Base-by-base conservation (phyloP, 2,329 filamentous ascomycete genomes). In the Colletotrichum tofieldiae region DNA sequence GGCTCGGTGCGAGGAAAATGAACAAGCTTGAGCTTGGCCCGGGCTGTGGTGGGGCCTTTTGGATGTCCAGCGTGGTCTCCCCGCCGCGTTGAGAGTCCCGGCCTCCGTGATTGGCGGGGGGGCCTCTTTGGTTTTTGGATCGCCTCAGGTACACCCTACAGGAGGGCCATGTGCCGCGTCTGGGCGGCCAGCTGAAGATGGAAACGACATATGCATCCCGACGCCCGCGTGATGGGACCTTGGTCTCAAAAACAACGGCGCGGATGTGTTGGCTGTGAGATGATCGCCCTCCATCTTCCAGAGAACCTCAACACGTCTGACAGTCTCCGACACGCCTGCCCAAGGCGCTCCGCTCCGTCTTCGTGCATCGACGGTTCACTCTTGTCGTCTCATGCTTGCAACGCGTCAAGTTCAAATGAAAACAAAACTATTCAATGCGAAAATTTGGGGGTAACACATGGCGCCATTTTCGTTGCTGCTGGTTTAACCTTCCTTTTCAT, bases 1-100 rank as follows among this genome's bases (percentile, higher is more conserved):
- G 20, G 23, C 51, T 54, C 26, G 51, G 51, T n/a, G 54, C 18
- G 41, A 66, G 56, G 68, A 62, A 71, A 71, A 71, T 49, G 64
- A 62, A 43, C 26, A 71, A 67, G 65, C 59, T 69, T 59, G 54
- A 69, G 69, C 65, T 72, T 69, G 59, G 65, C 41, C 65, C 68
- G 65, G 68, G 64, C 68, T 71, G 59, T 55, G 47, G 69, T 65
- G 69, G 65, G 69, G 69, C 59, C 26, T 35, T 37, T 37, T 29
- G 16, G 58, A 23, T 32, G 20, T 16, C 51, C 23, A 59, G 37
- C 23, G 4, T 43, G 39, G 26, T 14, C n/a, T 32, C 32, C 59
- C 59, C 43, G 29, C 58, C 58, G 20, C 35, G 43, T 41, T 32
- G 11, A 41, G 65, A 32, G 65, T 37, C 39, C 52, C 45, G 52